phyloP scores from a whole-genome alignment of 2,329 filamentous ascomycete genomes.

The Aspergillus sp. region DNA sequence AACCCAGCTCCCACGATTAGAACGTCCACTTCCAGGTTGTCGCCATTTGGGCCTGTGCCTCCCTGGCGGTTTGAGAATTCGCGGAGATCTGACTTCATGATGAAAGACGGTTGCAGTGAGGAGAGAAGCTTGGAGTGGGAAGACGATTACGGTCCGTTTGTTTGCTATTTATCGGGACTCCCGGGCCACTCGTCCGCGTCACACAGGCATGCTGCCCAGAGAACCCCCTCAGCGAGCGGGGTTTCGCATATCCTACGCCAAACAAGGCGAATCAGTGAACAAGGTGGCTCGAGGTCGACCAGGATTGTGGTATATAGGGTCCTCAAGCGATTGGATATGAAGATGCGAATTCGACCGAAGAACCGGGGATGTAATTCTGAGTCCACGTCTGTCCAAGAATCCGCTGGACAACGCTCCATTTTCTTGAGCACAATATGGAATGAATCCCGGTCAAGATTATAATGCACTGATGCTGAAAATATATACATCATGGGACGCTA shows the following conservation, averaged over 20 bases:
- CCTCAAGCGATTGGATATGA: background rate
- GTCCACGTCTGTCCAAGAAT: no score
- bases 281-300: no score
- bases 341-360: background rate
- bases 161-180: background rate
- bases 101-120: background rate
- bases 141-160: no score
- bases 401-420: no score
- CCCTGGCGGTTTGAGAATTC: slow-evolving; percentile 18
- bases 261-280: background rate
- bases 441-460: background rate
- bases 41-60: slow-evolving; percentile 27
- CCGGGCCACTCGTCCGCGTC: background rate
- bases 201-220: background rate
- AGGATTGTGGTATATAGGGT: no score
- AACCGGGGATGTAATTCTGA: no score
- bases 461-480: background rate
- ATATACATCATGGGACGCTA: background rate
- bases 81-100: slow-evolving; percentile 2
- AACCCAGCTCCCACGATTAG: slow-evolving; percentile 23
- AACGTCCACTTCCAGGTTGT: slow-evolving; percentile 22
- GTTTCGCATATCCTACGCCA: background rate
- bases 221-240: background rate
- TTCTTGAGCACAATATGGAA: background rate
- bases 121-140: background rate